Conservation (phyloP, 805 yeast species). For the Candida germanica region DNA sequence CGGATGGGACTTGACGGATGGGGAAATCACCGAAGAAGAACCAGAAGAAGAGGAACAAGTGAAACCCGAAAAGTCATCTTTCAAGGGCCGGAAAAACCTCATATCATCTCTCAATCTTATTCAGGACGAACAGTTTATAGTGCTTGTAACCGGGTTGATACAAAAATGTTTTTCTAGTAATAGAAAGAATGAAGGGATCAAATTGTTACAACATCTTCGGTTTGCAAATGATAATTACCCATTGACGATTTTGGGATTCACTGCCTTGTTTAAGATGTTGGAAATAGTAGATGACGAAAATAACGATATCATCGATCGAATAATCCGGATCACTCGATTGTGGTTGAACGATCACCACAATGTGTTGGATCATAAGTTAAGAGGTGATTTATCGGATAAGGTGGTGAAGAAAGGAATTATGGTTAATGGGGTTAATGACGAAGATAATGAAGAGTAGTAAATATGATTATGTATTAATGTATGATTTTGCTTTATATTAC, state of each 20-base stretch:
- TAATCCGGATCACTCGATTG: conserved; percentile 21
- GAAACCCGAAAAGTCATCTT: neutral
- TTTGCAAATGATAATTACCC: conserved; percentile 13
- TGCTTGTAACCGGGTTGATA: conserved; percentile 25
- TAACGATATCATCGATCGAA: conserved; percentile 21
- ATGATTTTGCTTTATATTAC: neutral
- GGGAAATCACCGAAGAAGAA: conserved; percentile 16
- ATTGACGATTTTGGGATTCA: conserved; percentile 31
- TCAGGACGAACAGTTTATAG: conserved; percentile 32
- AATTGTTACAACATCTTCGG: conserved; percentile 25
- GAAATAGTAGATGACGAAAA: conserved; percentile 1
- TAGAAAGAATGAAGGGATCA: conserved; percentile 13
- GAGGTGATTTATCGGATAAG: conserved; percentile 27
- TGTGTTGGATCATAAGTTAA: conserved; percentile 20
- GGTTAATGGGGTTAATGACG: conserved; percentile 23
- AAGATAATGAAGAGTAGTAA: conserved; percentile 7
- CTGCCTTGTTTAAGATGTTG: conserved; percentile 24
- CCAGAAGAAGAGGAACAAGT: conserved; percentile 12
- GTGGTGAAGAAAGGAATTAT: conserved; percentile 31
- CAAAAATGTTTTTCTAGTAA: conserved; percentile 17
- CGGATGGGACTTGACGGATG: conserved; percentile 34
- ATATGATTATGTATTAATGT: conserved; percentile 4
- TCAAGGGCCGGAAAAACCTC: conserved; percentile 16
- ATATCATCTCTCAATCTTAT: conserved; percentile 31
- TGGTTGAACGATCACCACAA: conserved; percentile 31